Evolutionary conservation across 805 yeast genomes (phyloP), one percentile per base, ranked within the genome.

Genomic region (Spathaspora passalidarum): DNA sequence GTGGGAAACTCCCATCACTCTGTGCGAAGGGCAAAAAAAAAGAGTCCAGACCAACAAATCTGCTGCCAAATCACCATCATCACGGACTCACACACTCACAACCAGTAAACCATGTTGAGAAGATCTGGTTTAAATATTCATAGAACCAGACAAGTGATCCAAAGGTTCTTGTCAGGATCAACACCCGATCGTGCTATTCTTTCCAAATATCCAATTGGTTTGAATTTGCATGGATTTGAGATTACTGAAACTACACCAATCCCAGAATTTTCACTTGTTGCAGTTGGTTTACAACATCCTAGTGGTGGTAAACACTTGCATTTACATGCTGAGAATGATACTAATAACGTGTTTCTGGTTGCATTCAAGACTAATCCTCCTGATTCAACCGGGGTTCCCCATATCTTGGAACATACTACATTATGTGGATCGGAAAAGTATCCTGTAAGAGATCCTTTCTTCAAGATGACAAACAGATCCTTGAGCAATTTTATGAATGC

Each of bases 401-500:
- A 94, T 65, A 91, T 94, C 47, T 66, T 94, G 48, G 99, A 94
- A 63, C 99, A 94, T 65, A 91, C 97, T 5, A 91, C 98, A 1
- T 69, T 94, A 26, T 94, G 99, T 68, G 99, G 99, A 2, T 90
- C 97, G 1, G 73, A 78, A 46, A 86, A 85, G 59, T 94, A 81
- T 63, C 97, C 97, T 2, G 97, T 94, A 1, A 75, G 97, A 54
- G 99, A 94, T 66, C 99, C 99, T 1, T 94, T 94, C 65, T 94
- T 94, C 78, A 92, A 92, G 63, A 94, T 94, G 99, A 73, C 92
- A 48, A 92, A 90, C 63, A 71, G 97, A 52, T 89, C 97, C n/a
- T 69, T 94, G 57, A 83, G 97, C 26, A 94, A 89, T 62, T 94
- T 90, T 66, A 94, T 94, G 99, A 94, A 94, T 62, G 99, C 99